Conservation (phyloP, 2,329 filamentous ascomycete species). For the Exserohilum turcica region DNA sequence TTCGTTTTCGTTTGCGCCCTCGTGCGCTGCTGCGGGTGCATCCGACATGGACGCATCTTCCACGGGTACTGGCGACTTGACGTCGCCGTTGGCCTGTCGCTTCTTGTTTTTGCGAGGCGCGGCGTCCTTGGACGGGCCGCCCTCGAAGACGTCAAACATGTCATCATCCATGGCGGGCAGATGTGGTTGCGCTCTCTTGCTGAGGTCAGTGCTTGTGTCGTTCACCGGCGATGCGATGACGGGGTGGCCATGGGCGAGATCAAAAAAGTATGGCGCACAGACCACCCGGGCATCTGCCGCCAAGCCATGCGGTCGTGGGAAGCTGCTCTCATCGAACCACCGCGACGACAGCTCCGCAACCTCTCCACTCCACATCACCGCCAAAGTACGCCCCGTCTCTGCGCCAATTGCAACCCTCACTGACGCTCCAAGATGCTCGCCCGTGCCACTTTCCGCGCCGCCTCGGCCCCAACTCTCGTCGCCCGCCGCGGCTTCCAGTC, state of each 20-base stretch:
- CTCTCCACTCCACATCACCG: slow-evolving; percentile 35
- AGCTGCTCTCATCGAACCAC: slow-evolving; percentile 13
- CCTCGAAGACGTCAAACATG: slow-evolving; percentile 54
- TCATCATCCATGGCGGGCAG: slow-evolving; percentile 49
- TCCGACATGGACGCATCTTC: slow-evolving; percentile 55
- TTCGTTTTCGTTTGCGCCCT: slow-evolving; percentile 33
- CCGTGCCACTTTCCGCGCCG: slow-evolving; percentile 65
- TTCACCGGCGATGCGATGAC: not conserved
- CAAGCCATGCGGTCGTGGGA: slow-evolving; percentile 5
- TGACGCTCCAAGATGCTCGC: slow-evolving; percentile 75
- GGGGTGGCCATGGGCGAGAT: not conserved
- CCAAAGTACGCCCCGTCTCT: slow-evolving; percentile 34
- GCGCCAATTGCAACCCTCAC: slow-evolving; percentile 33
- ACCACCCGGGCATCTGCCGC: not conserved
- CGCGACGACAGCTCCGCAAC: slow-evolving; percentile 24
- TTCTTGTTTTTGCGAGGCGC: slow-evolving; percentile 71
- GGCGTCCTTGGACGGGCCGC: slow-evolving; percentile 32
- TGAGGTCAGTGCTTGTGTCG: not conserved
- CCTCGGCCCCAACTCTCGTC: slow-evolving; percentile 66
- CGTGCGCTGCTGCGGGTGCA: slow-evolving; percentile 36
- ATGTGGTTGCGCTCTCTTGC: slow-evolving; percentile 1
- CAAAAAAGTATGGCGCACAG: slow-evolving; percentile 10
- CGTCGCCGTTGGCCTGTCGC: slow-evolving; percentile 79
- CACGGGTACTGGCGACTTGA: slow-evolving; percentile 60
- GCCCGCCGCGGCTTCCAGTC: slow-evolving; percentile 93